Conservation (phyloP, 164 flowering plant species). For the Berberis vulgaris region DNA sequence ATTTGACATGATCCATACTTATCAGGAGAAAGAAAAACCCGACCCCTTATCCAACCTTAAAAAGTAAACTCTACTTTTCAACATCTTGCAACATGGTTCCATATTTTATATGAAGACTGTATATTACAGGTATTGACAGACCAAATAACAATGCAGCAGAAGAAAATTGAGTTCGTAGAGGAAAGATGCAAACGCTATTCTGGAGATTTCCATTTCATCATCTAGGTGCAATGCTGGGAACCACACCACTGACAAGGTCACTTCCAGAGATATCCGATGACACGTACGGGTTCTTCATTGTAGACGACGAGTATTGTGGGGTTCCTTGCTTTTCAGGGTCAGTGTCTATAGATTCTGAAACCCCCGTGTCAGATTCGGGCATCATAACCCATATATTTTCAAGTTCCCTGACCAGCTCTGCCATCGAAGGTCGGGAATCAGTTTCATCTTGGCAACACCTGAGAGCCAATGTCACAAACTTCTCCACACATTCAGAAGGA, state of each 20-base stretch:
- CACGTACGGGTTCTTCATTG: slow-evolving; percentile 1
- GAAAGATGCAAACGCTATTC: no score
- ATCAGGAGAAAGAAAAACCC: no score
- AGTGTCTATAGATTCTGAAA: slow-evolving; percentile 2
- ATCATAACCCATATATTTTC: slow-evolving; percentile 15
- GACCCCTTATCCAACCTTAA: no score
- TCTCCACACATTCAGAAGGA: slow-evolving; percentile 13
- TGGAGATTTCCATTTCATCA: background rate
- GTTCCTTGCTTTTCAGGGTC: background rate
- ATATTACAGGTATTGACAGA: no score
- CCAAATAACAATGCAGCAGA: no score
- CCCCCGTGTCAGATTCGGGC: slow-evolving; percentile 5
- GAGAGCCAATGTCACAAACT: slow-evolving; percentile 16
- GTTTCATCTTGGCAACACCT: slow-evolving; percentile 19
- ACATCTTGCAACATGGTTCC: no score
- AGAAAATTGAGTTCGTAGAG: no score
- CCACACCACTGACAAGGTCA: slow-evolving; percentile 13
- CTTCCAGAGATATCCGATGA: slow-evolving; percentile 14
- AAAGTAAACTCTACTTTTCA: no score
- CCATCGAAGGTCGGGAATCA: slow-evolving; percentile 17
- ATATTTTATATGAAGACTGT: no score
- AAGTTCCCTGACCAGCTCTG: slow-evolving; percentile 18
- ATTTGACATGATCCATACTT: no score
- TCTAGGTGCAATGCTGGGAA: slow-evolving; percentile 11
- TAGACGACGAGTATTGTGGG: slow-evolving; percentile 1